A percentile compares a stretch with the other conserved stretches of the same genome.
Conservation (phyloP, 129 eudicot genomes). For the Daucus carota region DH1_v3.0 NC_030381.2:4130001-4130500, state of each 20-base stretch:
- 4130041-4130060: neutral
- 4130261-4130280: neutral
- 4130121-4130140: neutral
- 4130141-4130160: neutral
- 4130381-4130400: neutral
- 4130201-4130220: neutral
- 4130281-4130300: neutral
- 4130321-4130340: neutral
- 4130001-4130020: neutral
- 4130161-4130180: neutral
- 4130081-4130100: neutral
- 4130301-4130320: neutral
- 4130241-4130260: neutral
- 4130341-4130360: neutral
- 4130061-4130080: neutral
- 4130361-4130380: neutral
- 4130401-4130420: neutral
- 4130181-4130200: neutral
- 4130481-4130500: conserved; percentile 27
- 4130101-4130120: no score
- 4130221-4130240: neutral
- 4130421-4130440: neutral
- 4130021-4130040: neutral
- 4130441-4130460: neutral
- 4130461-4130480: neutral